Evolutionary conservation across 2,329 filamentous ascomycete species (phyloP), one percentile per base, ranked within the genome.

Genomic region (Hypoxylon sp.): DNA sequence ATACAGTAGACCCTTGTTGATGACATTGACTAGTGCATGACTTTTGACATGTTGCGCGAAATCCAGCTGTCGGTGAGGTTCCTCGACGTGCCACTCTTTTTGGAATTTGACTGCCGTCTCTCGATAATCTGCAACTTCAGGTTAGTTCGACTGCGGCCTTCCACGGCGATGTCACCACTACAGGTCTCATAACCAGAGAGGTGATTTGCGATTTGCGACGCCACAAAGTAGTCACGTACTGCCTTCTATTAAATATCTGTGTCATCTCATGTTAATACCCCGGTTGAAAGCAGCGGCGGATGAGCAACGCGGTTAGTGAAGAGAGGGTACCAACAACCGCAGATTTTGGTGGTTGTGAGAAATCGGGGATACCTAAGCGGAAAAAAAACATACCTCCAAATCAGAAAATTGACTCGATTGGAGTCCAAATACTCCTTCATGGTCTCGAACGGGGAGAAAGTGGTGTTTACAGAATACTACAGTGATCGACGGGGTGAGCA

Each of bases 21-120:
- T 80, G 70, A 89, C 82, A 65, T 85, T 85, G 64, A 91, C 87
- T 75, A 91, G 82, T 73, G 88, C 88, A 80, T 90, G 88, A 74
- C 84, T 86, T 79, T 89, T 86, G 79, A 91, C 88, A 80, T 90
- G 85, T 75, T 84, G 86, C 77, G 89, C 89, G 79, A 91, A 91
- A 67, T 86, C 82, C 69, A 91, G 87, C 67, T 89, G 82, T 75
- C 85, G 85, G 77, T 90, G 87, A 74, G 89, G 89, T 79, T 87
- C 83, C 75, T 84, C 82, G 71, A 89, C 82, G 79, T 88, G 85
- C 89, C 89, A 91, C 81, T 91, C 88, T 78, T 90, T 90, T 76
- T 90, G 88, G 73, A 91, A 87, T 77, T 89, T 89, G 80, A 87
- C 86, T 60, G 89, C 89, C 47, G 89, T 89, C 79, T 91, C 89